Evolutionary conservation across 331 rosid genomes (phyloP).

Genomic region (Saraca asoca): DNA sequence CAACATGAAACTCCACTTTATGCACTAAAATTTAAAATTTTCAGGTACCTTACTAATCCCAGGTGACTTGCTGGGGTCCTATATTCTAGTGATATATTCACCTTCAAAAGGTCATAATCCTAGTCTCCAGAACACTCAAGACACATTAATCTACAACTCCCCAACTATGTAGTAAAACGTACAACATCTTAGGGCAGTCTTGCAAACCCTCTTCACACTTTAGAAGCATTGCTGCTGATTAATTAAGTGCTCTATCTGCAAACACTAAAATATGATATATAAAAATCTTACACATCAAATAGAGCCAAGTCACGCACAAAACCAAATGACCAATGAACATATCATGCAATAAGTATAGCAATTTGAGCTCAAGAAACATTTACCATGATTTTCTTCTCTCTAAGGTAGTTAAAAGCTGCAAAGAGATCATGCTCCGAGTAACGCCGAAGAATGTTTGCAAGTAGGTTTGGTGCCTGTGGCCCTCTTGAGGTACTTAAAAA

Average conservation of each 20-base stretch:
- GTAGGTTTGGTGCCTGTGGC: conserved; percentile 65
- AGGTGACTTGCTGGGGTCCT: not conserved
- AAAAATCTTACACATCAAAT: conserved; percentile 10
- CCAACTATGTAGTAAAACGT: conserved; percentile 13
- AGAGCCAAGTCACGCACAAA: conserved; percentile 22
- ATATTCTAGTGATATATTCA: not conserved
- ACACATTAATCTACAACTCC: conserved; percentile 7
- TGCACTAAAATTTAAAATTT: not conserved
- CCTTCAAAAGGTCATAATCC: not conserved
- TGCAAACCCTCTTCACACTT: not conserved
- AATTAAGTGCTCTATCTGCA: conserved; percentile 4
- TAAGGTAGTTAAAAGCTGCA: conserved; percentile 93
- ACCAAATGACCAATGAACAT: conserved; percentile 1
- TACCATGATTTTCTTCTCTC: conserved; percentile 84
- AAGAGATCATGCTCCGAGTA: conserved; percentile 90
- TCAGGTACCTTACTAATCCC: too few relatives aligned
- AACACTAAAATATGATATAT: conserved; percentile 6
- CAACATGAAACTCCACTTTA: not conserved
- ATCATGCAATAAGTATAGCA: conserved; percentile 24
- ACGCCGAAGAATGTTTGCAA: conserved; percentile 77
- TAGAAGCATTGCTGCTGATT: not conserved
- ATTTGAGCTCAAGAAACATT: conserved; percentile 29
- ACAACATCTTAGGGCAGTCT: conserved; percentile 1
- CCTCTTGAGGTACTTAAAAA: conserved; percentile 78
- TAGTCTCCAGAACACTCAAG: too few relatives aligned